Conservation (phyloP, 768 basidiomycete genomes). For the Boletus reticuloceps region DNA sequence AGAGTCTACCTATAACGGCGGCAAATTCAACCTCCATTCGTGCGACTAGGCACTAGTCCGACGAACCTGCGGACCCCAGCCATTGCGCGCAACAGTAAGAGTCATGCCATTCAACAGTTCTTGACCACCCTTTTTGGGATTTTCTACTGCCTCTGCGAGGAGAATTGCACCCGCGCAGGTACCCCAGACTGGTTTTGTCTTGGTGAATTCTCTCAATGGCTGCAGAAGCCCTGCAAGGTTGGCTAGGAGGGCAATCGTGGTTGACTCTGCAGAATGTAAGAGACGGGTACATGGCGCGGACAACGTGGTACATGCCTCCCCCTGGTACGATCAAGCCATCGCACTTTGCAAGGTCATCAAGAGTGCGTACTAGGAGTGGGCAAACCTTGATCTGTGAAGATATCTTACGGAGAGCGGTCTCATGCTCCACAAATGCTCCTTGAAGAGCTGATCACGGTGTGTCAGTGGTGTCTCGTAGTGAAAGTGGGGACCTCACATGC, state of each 20-base stretch:
- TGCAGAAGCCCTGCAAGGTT: constrained; percentile 72
- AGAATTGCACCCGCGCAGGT: constrained; percentile 96
- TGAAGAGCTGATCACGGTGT: constrained; percentile 66
- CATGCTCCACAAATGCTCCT: constrained; percentile 90
- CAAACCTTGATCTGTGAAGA: constrained; percentile 43
- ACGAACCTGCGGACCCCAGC: constrained; percentile 87
- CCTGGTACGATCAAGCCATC: constrained; percentile 92
- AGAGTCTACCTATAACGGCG: constrained; percentile 66
- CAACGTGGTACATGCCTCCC: constrained; percentile 52
- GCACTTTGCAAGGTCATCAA: constrained; percentile 71
- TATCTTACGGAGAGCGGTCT: constrained; percentile 61
- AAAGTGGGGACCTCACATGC: constrained; percentile 28
- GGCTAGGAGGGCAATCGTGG: constrained; percentile 82
- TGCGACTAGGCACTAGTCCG: background rate
- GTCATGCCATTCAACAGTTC: constrained; percentile 81
- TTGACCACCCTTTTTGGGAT: constrained; percentile 84
- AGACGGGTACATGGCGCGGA: background rate
- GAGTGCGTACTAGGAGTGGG: constrained; percentile 64
- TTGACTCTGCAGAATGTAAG: constrained; percentile 61
- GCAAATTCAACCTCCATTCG: background rate
- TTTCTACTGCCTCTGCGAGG: constrained; percentile 68
- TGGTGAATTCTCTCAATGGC: constrained; percentile 75
- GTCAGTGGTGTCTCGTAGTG: background rate
- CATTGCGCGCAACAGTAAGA: constrained; percentile 80
- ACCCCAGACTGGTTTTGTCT: constrained; percentile 82